phyloP scores from a whole-genome alignment of 495 filamentous ascomycete species.

The Penicillium egyptiacum region DNA sequence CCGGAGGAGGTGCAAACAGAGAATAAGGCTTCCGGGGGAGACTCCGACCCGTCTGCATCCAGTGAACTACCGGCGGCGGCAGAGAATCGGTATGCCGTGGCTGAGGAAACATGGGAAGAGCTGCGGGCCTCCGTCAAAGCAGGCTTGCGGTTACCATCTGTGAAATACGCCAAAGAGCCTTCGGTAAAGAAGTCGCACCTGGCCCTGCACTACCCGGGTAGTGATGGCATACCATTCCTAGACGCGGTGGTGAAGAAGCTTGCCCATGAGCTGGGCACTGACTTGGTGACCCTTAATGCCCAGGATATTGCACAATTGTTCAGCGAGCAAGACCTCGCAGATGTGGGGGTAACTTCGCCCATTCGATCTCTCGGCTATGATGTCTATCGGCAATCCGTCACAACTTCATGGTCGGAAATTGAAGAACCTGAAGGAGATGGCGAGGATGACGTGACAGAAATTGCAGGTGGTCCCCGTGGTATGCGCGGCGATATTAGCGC shows the following conservation, averaged over 20 bases:
- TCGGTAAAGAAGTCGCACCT: constrained; percentile 62
- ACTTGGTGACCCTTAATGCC: constrained; percentile 75
- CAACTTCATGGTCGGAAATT: constrained; percentile 37
- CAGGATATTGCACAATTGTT: constrained; percentile 78
- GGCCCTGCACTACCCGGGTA: constrained; percentile 63
- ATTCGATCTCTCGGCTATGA: constrained; percentile 68
- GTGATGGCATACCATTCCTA: constrained; percentile 56
- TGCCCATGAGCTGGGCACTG: constrained; percentile 62
- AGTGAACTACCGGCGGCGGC: constrained; percentile 12
- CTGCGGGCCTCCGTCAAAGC: constrained; percentile 43
- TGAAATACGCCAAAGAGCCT: constrained; percentile 47
- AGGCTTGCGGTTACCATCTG: constrained; percentile 40
- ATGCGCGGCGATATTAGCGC: constrained; percentile 22
- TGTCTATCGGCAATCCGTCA: constrained; percentile 41
- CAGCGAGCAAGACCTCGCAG: constrained; percentile 63
- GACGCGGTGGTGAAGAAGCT: constrained; percentile 58
- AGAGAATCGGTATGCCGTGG: constrained; percentile 39
- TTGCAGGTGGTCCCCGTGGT: constrained; percentile 21
- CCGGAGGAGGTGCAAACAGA: constrained; percentile 13
- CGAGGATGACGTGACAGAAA: constrained; percentile 42
- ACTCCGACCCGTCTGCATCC: constrained; percentile 23
- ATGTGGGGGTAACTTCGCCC: constrained; percentile 36
- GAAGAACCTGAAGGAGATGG: constrained; percentile 41
- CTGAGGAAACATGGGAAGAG: constrained; percentile 42
- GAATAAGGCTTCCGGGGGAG: constrained; percentile 23